Conservation (phyloP, 148 eudicot genomes). For the Heliamphora exappendiculata region DNA sequence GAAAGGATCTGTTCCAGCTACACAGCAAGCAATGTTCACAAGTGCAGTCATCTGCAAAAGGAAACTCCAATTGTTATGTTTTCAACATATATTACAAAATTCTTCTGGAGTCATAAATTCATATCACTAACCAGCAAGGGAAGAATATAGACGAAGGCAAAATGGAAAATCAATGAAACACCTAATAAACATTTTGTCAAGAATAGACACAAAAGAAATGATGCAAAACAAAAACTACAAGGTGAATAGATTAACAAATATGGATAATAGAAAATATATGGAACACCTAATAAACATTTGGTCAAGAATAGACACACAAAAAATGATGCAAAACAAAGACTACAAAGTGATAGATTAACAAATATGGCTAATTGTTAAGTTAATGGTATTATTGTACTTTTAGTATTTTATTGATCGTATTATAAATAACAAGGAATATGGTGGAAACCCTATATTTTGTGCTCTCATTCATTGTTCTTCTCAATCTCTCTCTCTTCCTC, state of each 20-base stretch:
- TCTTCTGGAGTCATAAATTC: not conserved
- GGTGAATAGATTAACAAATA: not conserved
- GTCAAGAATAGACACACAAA: too few species aligned
- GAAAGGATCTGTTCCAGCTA: conserved; percentile 39
- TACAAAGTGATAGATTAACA: too few species aligned
- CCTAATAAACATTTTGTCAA: not conserved
- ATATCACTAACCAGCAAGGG: not conserved
- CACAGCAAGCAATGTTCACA: conserved; percentile 48
- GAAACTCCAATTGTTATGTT: not conserved
- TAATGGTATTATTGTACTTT: too few species aligned
- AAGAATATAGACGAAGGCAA: not conserved
- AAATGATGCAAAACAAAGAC: too few species aligned
- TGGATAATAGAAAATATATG: not conserved
- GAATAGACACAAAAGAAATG: not conserved
- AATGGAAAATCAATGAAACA: not conserved
- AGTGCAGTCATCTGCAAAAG: conserved; percentile 45
- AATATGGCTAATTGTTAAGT: too few species aligned
- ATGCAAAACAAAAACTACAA: not conserved
- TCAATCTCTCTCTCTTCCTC: too few species aligned
- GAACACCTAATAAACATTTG: too few species aligned
- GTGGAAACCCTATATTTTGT: too few species aligned
- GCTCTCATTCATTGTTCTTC: too few species aligned
- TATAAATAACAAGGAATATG: too few species aligned
- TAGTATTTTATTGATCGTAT: too few species aligned
- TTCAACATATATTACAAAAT: not conserved